Base-by-base conservation (phyloP, 768 basidiomycete genomes). In the Xerocomellus amylosporus region DNA sequence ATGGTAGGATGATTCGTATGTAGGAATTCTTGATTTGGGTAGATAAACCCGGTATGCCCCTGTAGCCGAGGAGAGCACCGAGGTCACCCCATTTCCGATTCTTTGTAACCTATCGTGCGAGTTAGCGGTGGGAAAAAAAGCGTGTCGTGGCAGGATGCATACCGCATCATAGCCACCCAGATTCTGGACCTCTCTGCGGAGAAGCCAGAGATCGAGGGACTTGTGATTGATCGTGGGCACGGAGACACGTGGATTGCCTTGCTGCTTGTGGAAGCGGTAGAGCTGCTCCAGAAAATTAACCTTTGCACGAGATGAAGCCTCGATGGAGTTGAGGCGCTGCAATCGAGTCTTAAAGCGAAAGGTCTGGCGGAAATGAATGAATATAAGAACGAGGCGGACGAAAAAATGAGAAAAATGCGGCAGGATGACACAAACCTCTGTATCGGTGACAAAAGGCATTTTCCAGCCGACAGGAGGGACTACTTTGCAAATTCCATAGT, bases 231-330 rank as follows among this genome's bases (percentile, higher is more conserved):
- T 92, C 31, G 88, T 89, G 54, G 97, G 97, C 33, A 98, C 88
- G n/a, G 86, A 86, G 24, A 98, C 87, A 60, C 90, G 85, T 56
- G 85, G 79, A 69, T 93, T 93, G 45, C 93, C 93, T 74, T 95
- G 93, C 71, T 98, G 95, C 64, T 90, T 88, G 74, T 98, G 97
- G 71, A 89, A 99, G 63, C 92, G 88, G 73, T 95, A 95, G 46
- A 99, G 81, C 73, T 97, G 93, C 71, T 98, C 96, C 61, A 98
- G 74, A 74, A 97, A 98, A 77, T 97, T 98, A 71, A 98, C 75
- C 73, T 95, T 97, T 47, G 97, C 96, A 62, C 97, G 79, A 56
- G 94, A 95, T 34, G 95, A 90, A 15, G 97, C 97, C 75, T 98
- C 96, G 60, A 99, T 93, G 58, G 92, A 94, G 71, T 98, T 98